Conservation (phyloP, 345 rosid genomes). For the Rhodamnia argentea region DNA sequence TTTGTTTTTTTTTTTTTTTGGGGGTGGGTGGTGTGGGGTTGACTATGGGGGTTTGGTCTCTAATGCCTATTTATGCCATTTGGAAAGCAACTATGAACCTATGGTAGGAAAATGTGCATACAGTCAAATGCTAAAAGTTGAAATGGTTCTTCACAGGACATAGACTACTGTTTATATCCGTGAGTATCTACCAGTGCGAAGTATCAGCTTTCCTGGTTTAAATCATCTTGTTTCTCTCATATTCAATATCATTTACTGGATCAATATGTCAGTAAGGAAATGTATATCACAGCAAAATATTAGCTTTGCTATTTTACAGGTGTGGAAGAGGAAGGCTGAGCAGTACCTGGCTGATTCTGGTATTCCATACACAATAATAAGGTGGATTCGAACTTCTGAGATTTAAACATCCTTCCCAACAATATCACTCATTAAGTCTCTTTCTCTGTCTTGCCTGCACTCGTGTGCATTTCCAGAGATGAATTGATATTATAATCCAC, state of each 20-base stretch:
- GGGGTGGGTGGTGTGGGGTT: background rate
- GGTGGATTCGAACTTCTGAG: constrained; percentile 24
- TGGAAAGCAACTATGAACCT: background rate
- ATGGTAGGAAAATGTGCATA: background rate
- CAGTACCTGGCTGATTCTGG: constrained; percentile 94
- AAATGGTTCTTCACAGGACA: background rate
- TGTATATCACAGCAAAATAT: background rate
- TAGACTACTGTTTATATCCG: background rate
- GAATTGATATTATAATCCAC: background rate
- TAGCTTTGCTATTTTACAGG: constrained; percentile 16
- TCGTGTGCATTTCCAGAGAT: background rate
- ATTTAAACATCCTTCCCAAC: background rate
- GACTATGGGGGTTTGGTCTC: background rate
- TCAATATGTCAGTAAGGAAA: background rate
- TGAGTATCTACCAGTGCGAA: background rate
- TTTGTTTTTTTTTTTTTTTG: no score
- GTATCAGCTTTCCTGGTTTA: background rate
- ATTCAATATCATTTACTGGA: background rate
- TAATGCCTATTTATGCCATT: background rate
- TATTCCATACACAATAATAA: constrained; percentile 86
- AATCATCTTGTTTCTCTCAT: background rate
- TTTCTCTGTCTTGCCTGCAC: background rate
- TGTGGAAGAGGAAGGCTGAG: constrained; percentile 99
- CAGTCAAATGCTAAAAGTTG: background rate
- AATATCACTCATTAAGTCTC: background rate